A percentile compares a stretch with the other conserved stretches of the same genome.
Evolutionary conservation across 2,329 filamentous ascomycete species (phyloP).

Genomic region (Coniochaeta ligniaria): DNA sequence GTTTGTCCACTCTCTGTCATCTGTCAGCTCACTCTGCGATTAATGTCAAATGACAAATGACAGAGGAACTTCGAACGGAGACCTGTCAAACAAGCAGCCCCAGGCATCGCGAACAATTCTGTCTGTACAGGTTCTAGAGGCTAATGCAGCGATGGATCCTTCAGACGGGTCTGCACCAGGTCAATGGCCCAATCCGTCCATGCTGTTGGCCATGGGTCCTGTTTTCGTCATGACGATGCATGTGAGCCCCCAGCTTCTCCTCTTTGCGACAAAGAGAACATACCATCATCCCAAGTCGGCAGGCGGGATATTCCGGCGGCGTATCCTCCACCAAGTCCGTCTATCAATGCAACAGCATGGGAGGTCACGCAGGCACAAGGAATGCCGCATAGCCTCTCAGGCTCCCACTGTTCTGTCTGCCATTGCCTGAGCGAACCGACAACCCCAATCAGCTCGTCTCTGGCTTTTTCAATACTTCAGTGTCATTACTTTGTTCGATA

Average conservation of each 20-base stretch:
- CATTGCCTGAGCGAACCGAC: neutral
- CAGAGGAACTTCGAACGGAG: neutral
- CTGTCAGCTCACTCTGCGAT: neutral
- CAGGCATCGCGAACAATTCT: neutral
- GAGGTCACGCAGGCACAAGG: neutral
- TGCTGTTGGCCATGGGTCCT: neutral
- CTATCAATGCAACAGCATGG: neutral
- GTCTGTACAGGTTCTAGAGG: neutral
- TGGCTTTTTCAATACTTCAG: neutral
- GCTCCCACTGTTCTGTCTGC: neutral
- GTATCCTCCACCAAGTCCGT: neutral
- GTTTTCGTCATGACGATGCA: neutral
- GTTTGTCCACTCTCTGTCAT: neutral
- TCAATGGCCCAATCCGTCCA: neutral
- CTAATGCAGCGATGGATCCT: neutral
- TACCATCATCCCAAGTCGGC: neutral
- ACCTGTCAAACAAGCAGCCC: neutral
- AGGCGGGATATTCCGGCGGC: neutral
- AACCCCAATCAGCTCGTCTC: neutral
- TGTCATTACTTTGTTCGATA: too few species aligned
- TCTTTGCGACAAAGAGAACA: neutral
- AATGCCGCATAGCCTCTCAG: neutral
- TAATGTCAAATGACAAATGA: neutral
- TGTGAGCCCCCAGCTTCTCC: neutral
- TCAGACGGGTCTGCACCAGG: neutral